Evolutionary conservation across 805 yeast genomes (phyloP).

Genomic region (Zygoascus tannicola): DNA sequence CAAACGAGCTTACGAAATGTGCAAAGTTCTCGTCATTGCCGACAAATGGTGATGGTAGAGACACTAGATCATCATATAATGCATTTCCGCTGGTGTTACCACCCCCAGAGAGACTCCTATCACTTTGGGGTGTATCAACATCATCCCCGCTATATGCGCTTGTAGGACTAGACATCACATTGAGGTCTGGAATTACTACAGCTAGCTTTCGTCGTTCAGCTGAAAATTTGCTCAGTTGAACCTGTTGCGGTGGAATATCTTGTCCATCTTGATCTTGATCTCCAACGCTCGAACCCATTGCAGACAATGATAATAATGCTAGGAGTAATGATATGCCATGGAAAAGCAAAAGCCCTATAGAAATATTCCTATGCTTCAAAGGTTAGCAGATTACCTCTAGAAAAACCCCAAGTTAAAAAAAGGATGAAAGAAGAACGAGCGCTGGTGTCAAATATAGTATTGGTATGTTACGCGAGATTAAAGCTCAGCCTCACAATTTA

Average conservation of each 20-base stretch:
- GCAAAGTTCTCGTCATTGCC: conserved; percentile 5
- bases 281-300: too few species aligned
- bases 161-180: background rate
- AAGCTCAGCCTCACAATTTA: background rate
- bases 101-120: background rate
- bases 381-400: background rate
- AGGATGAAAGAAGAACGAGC: background rate
- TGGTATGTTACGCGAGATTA: too few species aligned
- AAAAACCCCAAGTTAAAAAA: too few species aligned
- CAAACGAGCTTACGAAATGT: background rate
- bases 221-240: too few species aligned
- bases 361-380: background rate
- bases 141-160: background rate
- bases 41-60: conserved; percentile 14
- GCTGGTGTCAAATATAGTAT: background rate
- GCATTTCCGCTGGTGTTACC: background rate
- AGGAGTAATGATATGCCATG: background rate
- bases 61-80: conserved; percentile 7
- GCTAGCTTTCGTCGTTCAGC: conserved; percentile 1
- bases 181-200: background rate
- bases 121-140: background rate
- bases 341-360: background rate
- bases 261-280: too few species aligned
- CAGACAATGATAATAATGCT: too few species aligned
- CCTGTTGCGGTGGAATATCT: too few species aligned